Conservation (phyloP, 192 early-diverging fungal genomes). For the Gonapodya sp. region DNA sequence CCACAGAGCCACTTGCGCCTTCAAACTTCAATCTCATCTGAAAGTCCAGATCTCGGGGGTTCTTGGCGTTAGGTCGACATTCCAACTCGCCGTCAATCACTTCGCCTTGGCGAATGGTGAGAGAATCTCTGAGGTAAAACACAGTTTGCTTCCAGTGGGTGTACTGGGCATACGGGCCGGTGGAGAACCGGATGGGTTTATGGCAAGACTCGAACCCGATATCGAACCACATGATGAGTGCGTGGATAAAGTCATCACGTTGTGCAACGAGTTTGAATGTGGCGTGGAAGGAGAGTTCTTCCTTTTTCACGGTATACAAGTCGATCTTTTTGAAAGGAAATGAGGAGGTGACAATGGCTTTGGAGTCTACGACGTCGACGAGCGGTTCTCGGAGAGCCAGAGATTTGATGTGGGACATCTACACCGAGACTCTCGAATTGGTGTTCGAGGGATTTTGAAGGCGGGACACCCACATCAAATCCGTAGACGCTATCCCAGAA, state of each 20-base stretch:
- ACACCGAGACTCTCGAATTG: constrained; percentile 27
- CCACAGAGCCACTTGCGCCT: constrained; percentile 38
- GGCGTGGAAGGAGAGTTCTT: constrained; percentile 71
- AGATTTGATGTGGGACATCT: constrained; percentile 89
- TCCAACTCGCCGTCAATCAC: constrained; percentile 55
- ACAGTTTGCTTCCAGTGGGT: constrained; percentile 99
- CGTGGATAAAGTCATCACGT: constrained; percentile 82
- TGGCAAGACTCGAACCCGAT: constrained; percentile 89
- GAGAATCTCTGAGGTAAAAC: constrained; percentile 73
- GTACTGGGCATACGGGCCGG: constrained; percentile 73
- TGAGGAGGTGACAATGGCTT: constrained; percentile 70
- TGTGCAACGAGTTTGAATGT: constrained; percentile 70
- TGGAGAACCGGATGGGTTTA: constrained; percentile 69
- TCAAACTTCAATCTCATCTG: constrained; percentile 57
- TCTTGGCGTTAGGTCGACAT: constrained; percentile 64
- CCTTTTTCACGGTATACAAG: constrained; percentile 78
- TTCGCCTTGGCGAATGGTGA: constrained; percentile 67
- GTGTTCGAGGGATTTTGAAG: neutral
- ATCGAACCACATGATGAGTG: constrained; percentile 95
- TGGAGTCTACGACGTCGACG: constrained; percentile 87
- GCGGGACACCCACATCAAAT: constrained; percentile 21
- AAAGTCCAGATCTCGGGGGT: constrained; percentile 93
- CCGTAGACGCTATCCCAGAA: constrained; percentile 95
- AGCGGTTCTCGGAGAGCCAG: constrained; percentile 81
- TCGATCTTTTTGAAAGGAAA: constrained; percentile 72